These are phyloP conservation scores for Clonostachys rhizophaga DNA, from an alignment of 2,329 filamentous ascomycete genomes.

Conservation along the genomic window DNA sequence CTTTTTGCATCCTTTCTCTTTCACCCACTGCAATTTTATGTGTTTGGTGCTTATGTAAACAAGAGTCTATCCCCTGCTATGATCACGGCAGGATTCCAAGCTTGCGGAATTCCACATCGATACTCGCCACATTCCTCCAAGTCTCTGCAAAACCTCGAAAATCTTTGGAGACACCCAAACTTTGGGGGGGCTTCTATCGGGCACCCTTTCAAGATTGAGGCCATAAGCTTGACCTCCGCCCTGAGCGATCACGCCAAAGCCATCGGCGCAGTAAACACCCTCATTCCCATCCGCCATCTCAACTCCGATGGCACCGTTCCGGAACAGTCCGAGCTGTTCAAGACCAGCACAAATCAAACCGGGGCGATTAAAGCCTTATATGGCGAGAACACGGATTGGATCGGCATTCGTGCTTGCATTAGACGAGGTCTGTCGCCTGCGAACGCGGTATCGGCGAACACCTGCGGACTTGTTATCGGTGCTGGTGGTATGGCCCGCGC, in stretches of 20 bases:
- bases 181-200: background rate
- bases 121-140: conserved; percentile 60
- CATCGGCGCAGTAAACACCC: conserved; percentile 72
- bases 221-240: conserved; percentile 8
- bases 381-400: conserved; percentile 79
- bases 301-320: conserved; percentile 53
- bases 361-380: conserved; percentile 66
- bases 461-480: conserved; percentile 55
- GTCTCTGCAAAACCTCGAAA: conserved; percentile 11
- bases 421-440: conserved; percentile 68
- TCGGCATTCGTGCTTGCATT: conserved; percentile 70
- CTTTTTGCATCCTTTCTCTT: conserved; percentile 63
- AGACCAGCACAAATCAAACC: conserved; percentile 24
- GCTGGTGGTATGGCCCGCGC: conserved; percentile 74
- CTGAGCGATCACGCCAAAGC: conserved; percentile 58
- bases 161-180: background rate
- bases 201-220: background rate
- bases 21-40: conserved; percentile 65
- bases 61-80: conserved; percentile 19
- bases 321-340: conserved; percentile 37
- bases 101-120: conserved; percentile 76
- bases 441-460: conserved; percentile 53
- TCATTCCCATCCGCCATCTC: conserved; percentile 64
- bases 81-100: conserved; percentile 63
- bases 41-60: conserved; percentile 59